Conservation (phyloP, 495 filamentous ascomycete species). For the Lasiosphaeria hispida region DNA sequence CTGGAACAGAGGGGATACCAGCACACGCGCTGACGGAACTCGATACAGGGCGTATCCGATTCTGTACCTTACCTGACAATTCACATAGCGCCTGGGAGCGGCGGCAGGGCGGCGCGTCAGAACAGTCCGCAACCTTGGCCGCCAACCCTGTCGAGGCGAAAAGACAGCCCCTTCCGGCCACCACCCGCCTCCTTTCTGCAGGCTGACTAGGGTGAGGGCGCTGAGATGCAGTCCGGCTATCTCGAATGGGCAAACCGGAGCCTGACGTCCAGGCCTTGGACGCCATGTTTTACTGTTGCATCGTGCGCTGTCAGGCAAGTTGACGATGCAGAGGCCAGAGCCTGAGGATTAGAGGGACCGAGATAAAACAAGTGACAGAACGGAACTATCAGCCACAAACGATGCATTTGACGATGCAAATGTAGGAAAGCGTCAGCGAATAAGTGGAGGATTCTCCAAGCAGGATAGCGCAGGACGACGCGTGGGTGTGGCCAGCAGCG, state of each 20-base stretch:
- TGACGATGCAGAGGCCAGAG: not conserved
- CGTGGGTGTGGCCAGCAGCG: no score
- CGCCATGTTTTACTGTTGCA: slow-evolving; percentile 19
- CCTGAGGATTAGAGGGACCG: slow-evolving; percentile 1
- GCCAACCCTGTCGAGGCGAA: slow-evolving; percentile 1
- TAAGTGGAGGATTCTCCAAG: not conserved
- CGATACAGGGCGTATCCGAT: no score
- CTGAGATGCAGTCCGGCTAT: slow-evolving; percentile 17
- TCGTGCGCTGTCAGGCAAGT: slow-evolving; percentile 12
- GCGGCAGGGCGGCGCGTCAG: not conserved
- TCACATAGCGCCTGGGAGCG: no score
- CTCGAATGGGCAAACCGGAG: slow-evolving; percentile 22
- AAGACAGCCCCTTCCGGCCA: slow-evolving; percentile 14
- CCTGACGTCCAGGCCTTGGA: slow-evolving; percentile 6
- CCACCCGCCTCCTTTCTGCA: not conserved
- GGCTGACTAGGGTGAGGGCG: slow-evolving; percentile 4
- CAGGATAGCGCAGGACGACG: not conserved
- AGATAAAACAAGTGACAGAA: not conserved
- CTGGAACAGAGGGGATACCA: no score
- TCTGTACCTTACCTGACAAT: no score
- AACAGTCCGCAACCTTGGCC: slow-evolving; percentile 2
- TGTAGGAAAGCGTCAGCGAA: not conserved
- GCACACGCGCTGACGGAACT: no score
- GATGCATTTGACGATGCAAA: not conserved
- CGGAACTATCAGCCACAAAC: not conserved